Percentiles rank a stretch among this genome's conserved stretches.
Evolutionary conservation across 805 yeast species (phyloP).

Genomic region (Dipodascus geniculatus): DNA sequence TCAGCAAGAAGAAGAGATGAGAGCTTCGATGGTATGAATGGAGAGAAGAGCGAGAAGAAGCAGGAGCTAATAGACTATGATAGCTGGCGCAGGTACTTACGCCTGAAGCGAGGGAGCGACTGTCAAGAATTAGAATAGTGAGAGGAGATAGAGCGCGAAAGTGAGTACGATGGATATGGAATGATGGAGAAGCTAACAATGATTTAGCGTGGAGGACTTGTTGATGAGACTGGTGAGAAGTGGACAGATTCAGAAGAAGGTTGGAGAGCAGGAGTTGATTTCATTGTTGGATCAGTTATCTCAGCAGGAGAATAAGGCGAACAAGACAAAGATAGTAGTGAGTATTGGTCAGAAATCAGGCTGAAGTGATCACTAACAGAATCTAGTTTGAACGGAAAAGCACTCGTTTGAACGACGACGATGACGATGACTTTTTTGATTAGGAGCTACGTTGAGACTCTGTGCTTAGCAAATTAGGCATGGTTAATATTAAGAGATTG

Average conservation of each 20-base stretch:
- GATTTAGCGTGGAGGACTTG: constrained; percentile 57
- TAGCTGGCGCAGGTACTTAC: constrained; percentile 60
- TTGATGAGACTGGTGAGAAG: constrained; percentile 57
- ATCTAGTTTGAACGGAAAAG: not conserved
- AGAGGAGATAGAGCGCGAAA: constrained; percentile 84
- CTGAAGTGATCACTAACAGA: too few species aligned
- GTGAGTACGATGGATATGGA: constrained; percentile 9
- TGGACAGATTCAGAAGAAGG: constrained; percentile 64
- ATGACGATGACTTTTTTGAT: constrained; percentile 34
- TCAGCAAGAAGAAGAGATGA: constrained; percentile 29
- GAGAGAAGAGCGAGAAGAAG: not conserved
- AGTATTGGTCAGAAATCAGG: not conserved
- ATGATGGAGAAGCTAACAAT: constrained; percentile 7
- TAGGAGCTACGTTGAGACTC: too few species aligned
- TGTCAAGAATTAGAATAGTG: constrained; percentile 77
- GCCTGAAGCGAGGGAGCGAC: constrained; percentile 76
- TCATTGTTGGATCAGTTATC: constrained; percentile 74
- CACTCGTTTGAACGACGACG: constrained; percentile 14
- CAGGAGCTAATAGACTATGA: not conserved
- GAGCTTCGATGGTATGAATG: constrained; percentile 20
- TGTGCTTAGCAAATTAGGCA: too few species aligned
- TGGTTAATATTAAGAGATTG: not conserved
- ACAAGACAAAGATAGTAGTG: constrained; percentile 54
- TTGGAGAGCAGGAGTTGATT: constrained; percentile 75
- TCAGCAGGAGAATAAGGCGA: constrained; percentile 48